Evolutionary conservation across 768 basidiomycete species (phyloP).

Genomic region (Leucocoprinus leucothites): DNA sequence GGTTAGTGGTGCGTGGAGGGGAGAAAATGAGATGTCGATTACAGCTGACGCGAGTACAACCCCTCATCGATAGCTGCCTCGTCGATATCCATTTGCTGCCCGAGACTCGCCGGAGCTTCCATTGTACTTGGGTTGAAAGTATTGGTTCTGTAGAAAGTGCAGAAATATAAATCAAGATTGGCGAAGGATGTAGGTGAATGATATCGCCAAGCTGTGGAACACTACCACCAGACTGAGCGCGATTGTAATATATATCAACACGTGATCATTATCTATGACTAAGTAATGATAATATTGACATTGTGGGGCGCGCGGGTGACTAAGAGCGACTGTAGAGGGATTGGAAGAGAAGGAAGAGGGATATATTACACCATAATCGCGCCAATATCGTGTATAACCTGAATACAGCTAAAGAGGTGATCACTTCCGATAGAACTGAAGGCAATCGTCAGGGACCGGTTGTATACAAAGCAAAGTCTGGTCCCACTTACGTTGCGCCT

Average conservation of each 20-base stretch:
- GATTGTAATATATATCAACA: conserved; percentile 15
- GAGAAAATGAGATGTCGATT: conserved; percentile 17
- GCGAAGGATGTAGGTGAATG: not conserved
- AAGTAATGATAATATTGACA: conserved; percentile 1
- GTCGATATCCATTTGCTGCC: conserved; percentile 76
- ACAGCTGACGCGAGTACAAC: conserved; percentile 91
- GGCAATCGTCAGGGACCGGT: conserved; percentile 13
- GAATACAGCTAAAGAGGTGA: no score
- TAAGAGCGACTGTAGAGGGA: no score
- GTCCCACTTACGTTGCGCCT: conserved; percentile 73
- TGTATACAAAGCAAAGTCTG: conserved; percentile 2
- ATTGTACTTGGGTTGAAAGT: conserved; percentile 21
- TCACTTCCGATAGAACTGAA: conserved; percentile 79
- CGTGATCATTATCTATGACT: conserved; percentile 17
- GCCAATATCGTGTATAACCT: no score
- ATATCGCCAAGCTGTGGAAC: conserved; percentile 6
- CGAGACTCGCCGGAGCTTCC: conserved; percentile 36
- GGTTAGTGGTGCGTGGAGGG: not conserved
- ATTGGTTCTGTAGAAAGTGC: conserved; percentile 15
- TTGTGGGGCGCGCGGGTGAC: no score
- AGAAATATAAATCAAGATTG: conserved; percentile 5
- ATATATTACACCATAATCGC: no score
- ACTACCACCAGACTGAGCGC: not conserved
- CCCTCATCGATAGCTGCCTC: conserved; percentile 90
- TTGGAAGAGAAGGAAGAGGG: no score